Evolutionary conservation across 2,329 filamentous ascomycete species (phyloP).

Genomic region (Cladophialophora exuberans): DNA sequence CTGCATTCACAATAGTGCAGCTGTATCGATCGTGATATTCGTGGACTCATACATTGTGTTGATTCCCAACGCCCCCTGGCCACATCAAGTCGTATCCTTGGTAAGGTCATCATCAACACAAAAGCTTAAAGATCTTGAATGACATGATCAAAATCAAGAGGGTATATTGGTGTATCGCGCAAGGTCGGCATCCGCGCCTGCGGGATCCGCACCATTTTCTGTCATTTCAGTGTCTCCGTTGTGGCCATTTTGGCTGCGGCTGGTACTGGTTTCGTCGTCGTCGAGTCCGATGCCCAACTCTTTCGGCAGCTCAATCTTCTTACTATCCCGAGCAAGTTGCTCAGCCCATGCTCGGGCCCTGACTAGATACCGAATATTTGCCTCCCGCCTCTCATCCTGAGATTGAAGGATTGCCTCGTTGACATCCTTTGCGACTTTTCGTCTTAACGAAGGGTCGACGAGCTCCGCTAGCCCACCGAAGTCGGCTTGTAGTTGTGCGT

Average conservation of each 20-base stretch:
- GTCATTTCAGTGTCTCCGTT: slow-evolving; percentile 33
- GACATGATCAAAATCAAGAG: slow-evolving; percentile 8
- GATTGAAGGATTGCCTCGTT: slow-evolving; percentile 83
- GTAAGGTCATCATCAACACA: neutral
- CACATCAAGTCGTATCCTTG: no score
- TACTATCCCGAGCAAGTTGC: slow-evolving; percentile 52
- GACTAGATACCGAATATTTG: slow-evolving; percentile 79
- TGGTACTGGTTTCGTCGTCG: slow-evolving; percentile 20
- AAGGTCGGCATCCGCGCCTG: slow-evolving; percentile 20
- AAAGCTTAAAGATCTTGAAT: no score
- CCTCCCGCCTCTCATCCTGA: slow-evolving; percentile 74
- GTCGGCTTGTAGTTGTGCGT: slow-evolving; percentile 28
- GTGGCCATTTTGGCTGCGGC: slow-evolving; percentile 25
- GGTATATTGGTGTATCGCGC: slow-evolving; percentile 27
- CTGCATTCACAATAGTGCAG: no score
- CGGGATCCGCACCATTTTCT: slow-evolving; percentile 23
- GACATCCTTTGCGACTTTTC: slow-evolving; percentile 81
- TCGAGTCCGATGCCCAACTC: slow-evolving; percentile 50
- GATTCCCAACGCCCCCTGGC: no score
- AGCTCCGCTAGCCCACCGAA: slow-evolving; percentile 66
- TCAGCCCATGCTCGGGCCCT: slow-evolving; percentile 87
- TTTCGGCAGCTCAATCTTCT: slow-evolving; percentile 49
- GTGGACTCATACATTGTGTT: no score
- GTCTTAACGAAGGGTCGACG: slow-evolving; percentile 76
- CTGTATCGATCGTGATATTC: no score